Conservation (phyloP, 2,329 filamentous ascomycete genomes). For the Botrytis galanthina region DNA sequence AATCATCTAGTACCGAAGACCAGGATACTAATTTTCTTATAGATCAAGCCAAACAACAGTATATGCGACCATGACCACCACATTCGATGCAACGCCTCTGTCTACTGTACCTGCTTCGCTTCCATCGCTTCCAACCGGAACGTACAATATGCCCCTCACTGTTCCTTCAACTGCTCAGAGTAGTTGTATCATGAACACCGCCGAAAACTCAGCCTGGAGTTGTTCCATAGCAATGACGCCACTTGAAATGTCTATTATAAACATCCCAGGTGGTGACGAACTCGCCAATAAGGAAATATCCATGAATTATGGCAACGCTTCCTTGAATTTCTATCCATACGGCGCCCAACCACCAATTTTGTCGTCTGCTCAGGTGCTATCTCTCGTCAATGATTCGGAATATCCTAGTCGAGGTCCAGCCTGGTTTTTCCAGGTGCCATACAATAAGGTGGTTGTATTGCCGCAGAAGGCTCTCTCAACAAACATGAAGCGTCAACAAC, state of each 20-base stretch:
- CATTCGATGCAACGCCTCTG: constrained; percentile 52
- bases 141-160: constrained; percentile 53
- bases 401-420: constrained; percentile 57
- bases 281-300: constrained; percentile 35
- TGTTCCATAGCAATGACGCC: constrained; percentile 49
- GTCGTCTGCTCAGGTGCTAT: constrained; percentile 46
- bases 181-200: constrained; percentile 56
- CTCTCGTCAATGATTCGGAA: constrained; percentile 56
- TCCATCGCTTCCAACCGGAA: constrained; percentile 53
- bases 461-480: constrained; percentile 26
- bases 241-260: constrained; percentile 29
- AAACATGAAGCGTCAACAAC: constrained; percentile 23
- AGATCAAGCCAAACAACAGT: constrained; percentile 12
- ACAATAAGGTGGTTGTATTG: constrained; percentile 63
- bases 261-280: constrained; percentile 24
- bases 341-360: constrained; percentile 60
- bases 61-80: constrained; percentile 39
- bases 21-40: background rate
- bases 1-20: background rate
- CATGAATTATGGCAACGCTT: constrained; percentile 42
- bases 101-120: constrained; percentile 51
- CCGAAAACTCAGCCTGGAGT: constrained; percentile 59
- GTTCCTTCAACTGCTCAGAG: constrained; percentile 49
- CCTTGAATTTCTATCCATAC: constrained; percentile 50
- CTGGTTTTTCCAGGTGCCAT: constrained; percentile 59